Conservation (phyloP, 352 stramenopile genomes). For the Globisporangium orthogonon region DNA sequence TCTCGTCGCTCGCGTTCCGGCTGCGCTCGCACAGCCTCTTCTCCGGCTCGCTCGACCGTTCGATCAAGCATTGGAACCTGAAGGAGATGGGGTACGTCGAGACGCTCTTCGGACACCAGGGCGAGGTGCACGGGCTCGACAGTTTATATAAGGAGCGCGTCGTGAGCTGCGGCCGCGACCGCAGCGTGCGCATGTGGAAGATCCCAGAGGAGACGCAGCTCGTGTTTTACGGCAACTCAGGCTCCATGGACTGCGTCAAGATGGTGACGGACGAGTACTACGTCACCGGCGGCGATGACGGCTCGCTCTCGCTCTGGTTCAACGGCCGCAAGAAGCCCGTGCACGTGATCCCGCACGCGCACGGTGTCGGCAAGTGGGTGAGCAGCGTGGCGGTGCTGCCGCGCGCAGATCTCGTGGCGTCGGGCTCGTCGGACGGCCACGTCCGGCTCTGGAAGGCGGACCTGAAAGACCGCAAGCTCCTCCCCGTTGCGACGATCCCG, state of each 20-base stretch:
- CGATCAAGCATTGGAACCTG: conserved; percentile 94
- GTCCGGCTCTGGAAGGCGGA: conserved; percentile 90
- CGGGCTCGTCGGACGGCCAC: conserved; percentile 87
- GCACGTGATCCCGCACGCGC: conserved; percentile 71
- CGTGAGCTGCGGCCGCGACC: conserved; percentile 88
- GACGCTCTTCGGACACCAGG: conserved; percentile 92
- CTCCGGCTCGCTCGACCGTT: conserved; percentile 89
- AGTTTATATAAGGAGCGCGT: conserved; percentile 88
- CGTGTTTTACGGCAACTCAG: conserved; percentile 89
- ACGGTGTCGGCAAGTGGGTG: conserved; percentile 88
- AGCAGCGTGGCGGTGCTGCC: conserved; percentile 85
- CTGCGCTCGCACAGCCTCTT: conserved; percentile 88
- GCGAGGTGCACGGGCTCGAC: conserved; percentile 88
- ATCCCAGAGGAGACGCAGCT: conserved; percentile 93
- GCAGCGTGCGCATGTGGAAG: conserved; percentile 94
- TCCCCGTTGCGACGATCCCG: conserved; percentile 63
- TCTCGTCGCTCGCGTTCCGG: conserved; percentile 86
- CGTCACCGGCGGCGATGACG: conserved; percentile 89
- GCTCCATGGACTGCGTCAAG: conserved; percentile 89
- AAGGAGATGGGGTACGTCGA: conserved; percentile 95
- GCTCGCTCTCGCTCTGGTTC: conserved; percentile 89
- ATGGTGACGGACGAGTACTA: conserved; percentile 93
- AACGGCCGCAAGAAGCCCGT: conserved; percentile 92
- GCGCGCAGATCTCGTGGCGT: conserved; percentile 88
- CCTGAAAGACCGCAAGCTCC: conserved; percentile 56